Base-by-base conservation (phyloP, 371 early-diverging fungal species). In the Mucor racemosus region DNA sequence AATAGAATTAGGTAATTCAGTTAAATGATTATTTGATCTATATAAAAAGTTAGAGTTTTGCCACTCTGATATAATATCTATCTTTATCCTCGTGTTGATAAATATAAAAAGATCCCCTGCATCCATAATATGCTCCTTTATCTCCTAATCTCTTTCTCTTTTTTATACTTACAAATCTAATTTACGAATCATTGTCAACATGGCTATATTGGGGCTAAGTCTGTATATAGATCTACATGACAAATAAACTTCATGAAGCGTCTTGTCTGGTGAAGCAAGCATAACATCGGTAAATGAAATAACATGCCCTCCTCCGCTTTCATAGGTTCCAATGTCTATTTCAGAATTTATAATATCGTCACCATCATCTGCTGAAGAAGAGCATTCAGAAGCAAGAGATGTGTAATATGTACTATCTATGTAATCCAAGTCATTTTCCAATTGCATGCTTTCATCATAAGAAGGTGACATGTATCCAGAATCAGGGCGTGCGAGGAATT, bases 141-240 rank as follows among this genome's bases (percentile, higher is more conserved):
- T 54, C 64, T 50, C 35, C 44, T 59, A 42, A 17, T 55, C 19
- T 17, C 46, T 31, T 42, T 50, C 2, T 57, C 11, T 58, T n/a
- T 9, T 26, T 46, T 57, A 48, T 33, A 70, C 71, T 71, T 71
- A 74, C 74, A 74, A 61, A 50, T 74, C 70, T 56, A 74, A 54
- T 54, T 63, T 67, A 31, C 64, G 59, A 46, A 74, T 56, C 54
- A 55, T 60, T 48, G 66, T 63, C 41, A 74, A 48, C 61, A 74
- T 46, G 8, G 67, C 67, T 36, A 74, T 74, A 64, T 74, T 74
- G 19, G 60, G 53, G 39, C 67, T 74, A 1, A 74, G 59, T 6
- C 55, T 56, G 26, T 42, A 36, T 39, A 74, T 67, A 33, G 56
- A 62, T 53, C 62, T 61, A 7, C 9, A 19, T 7, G 71, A 36